phyloP scores from a whole-genome alignment of 139 green algal genomes.

The Ettlia oleoabundans region DNA sequence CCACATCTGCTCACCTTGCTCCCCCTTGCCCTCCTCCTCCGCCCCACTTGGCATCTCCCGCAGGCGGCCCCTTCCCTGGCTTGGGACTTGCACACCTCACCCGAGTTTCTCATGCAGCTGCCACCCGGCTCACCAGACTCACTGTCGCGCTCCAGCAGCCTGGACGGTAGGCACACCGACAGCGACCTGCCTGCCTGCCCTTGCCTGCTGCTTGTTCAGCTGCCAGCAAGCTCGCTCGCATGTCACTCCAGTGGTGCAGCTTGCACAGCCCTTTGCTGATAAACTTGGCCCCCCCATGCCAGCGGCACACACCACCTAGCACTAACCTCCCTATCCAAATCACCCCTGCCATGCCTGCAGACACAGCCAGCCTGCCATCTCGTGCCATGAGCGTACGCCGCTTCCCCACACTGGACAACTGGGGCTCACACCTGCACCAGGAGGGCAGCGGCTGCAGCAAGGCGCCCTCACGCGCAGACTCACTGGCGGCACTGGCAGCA shows the following conservation, averaged over 20 bases:
- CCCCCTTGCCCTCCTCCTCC: too few species aligned
- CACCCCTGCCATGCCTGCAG: background rate
- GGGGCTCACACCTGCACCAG: background rate
- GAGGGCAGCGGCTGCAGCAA: background rate
- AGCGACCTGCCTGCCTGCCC: too few species aligned
- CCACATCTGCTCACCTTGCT: background rate
- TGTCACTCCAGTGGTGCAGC: too few species aligned
- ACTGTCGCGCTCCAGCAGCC: conserved; percentile 10
- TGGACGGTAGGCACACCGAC: background rate
- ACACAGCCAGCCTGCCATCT: conserved; percentile 1
- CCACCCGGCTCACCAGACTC: conserved; percentile 2
- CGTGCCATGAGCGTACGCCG: conserved; percentile 26
- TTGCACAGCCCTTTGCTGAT: too few species aligned
- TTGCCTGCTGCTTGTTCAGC: background rate
- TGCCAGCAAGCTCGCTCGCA: background rate
- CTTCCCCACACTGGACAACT: conserved; percentile 25
- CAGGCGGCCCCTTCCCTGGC: conserved; percentile 19
- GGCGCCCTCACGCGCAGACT: conserved; percentile 2
- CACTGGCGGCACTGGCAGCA: conserved; percentile 3
- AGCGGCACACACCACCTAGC: background rate
- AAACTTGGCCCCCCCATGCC: too few species aligned
- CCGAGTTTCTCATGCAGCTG: conserved; percentile 45
- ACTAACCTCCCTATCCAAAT: background rate
- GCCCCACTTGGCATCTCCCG: too few species aligned
- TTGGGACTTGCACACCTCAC: conserved; percentile 44